Conservation (phyloP, 176 grass and related monocot species). For the Avena insularis region DNA sequence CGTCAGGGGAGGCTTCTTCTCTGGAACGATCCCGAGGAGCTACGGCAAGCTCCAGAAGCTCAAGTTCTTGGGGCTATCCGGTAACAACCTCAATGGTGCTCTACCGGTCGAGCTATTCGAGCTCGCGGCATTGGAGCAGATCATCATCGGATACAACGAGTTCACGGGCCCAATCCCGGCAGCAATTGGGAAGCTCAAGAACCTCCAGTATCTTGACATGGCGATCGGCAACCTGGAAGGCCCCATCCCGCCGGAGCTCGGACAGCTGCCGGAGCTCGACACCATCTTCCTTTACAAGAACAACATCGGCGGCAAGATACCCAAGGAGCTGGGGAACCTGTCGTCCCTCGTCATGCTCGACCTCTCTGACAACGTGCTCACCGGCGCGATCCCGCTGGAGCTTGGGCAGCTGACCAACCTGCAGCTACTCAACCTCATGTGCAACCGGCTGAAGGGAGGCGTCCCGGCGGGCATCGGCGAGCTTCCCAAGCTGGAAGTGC, state of each 20-base stretch:
- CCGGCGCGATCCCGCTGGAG: slow-evolving; percentile 78
- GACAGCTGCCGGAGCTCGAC: slow-evolving; percentile 61
- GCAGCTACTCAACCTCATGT: slow-evolving; percentile 96
- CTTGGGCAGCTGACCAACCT: slow-evolving; percentile 66
- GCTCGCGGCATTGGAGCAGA: slow-evolving; percentile 74
- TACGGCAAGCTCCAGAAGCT: slow-evolving; percentile 77
- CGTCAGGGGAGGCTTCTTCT: slow-evolving; percentile 85
- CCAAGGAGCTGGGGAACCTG: slow-evolving; percentile 78
- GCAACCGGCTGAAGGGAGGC: slow-evolving; percentile 84
- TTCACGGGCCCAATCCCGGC: slow-evolving; percentile 76
- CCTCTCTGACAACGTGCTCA: slow-evolving; percentile 81
- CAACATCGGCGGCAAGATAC: slow-evolving; percentile 71
- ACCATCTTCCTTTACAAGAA: slow-evolving; percentile 90
- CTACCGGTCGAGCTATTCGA: slow-evolving; percentile 75
- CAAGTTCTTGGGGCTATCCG: slow-evolving; percentile 89
- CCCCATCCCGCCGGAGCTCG: slow-evolving; percentile 69
- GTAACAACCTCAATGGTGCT: slow-evolving; percentile 86
- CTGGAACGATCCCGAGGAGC: slow-evolving; percentile 64
- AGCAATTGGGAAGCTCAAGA: slow-evolving; percentile 73
- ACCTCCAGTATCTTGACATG: slow-evolving; percentile 89
- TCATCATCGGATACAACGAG: slow-evolving; percentile 95
- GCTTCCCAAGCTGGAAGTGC: slow-evolving; percentile 70
- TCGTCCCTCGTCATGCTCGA: slow-evolving; percentile 79
- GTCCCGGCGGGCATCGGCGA: slow-evolving; percentile 75
- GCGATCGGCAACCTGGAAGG: slow-evolving; percentile 78